Evolutionary conservation across 2,329 filamentous ascomycete genomes (phyloP).

Genomic region (Botrytis aclada): DNA sequence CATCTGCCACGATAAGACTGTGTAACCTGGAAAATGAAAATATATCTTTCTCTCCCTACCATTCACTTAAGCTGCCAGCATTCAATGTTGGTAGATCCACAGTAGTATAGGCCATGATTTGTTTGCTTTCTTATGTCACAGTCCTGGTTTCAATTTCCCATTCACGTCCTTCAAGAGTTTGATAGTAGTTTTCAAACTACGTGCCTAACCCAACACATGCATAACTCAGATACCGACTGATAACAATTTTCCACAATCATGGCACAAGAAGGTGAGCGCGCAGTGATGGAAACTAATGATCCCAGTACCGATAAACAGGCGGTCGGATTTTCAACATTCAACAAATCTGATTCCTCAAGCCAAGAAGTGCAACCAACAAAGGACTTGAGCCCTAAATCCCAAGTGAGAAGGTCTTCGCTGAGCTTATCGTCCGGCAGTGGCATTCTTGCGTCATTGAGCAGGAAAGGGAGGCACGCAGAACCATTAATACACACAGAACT

Average conservation of each 20-base stretch:
- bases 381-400: background rate
- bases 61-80: background rate
- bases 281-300: slow-evolving; percentile 26
- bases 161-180: background rate
- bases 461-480: slow-evolving; percentile 59
- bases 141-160: background rate
- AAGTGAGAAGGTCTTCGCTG: slow-evolving; percentile 33
- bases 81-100: background rate
- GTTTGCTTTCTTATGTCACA: background rate
- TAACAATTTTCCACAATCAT: slow-evolving; percentile 10
- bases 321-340: slow-evolving; percentile 21
- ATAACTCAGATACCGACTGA: background rate
- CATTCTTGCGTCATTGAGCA: slow-evolving; percentile 38
- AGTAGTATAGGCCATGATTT: background rate
- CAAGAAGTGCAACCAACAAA: slow-evolving; percentile 3
- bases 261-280: slow-evolving; percentile 20
- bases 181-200: background rate
- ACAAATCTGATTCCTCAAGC: slow-evolving; percentile 8
- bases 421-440: slow-evolving; percentile 45
- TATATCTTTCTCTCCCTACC: background rate
- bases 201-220: background rate
- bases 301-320: slow-evolving; percentile 24
- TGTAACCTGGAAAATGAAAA: background rate
- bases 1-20: slow-evolving; percentile 3
- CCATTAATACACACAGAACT: slow-evolving; percentile 53